Evolutionary conservation across 2,329 filamentous ascomycete species (phyloP).

Genomic region (Ceratocystis huliohia): DNA sequence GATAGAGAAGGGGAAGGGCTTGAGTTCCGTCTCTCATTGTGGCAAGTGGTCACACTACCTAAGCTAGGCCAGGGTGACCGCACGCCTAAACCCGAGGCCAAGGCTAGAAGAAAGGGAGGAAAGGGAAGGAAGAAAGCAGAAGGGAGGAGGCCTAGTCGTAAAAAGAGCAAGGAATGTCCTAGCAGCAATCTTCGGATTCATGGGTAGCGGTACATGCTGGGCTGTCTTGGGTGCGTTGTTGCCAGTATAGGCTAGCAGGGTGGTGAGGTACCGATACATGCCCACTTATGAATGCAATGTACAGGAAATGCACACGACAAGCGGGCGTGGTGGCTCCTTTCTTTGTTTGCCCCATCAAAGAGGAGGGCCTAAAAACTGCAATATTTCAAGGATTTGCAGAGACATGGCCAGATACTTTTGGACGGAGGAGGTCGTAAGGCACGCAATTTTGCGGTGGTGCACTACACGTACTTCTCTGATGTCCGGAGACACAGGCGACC

Average conservation of each 20-base stretch:
- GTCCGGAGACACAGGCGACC: background rate
- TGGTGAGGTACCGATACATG: background rate
- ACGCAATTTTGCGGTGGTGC: background rate
- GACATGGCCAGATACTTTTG: background rate
- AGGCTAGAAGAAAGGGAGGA: background rate
- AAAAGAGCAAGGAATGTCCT: background rate
- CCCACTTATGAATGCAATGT: background rate
- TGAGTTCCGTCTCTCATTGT: background rate
- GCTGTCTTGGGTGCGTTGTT: background rate
- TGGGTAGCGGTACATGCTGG: background rate
- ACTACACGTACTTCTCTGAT: background rate
- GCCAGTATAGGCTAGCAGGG: background rate
- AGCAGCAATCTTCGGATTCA: background rate
- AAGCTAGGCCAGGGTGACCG: too few relatives aligned
- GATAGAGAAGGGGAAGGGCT: background rate
- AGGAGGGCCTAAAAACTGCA: background rate
- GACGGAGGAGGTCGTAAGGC: background rate
- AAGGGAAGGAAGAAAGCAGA: background rate
- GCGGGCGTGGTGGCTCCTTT: background rate
- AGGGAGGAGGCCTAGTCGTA: background rate
- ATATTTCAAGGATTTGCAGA: background rate
- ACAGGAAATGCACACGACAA: background rate
- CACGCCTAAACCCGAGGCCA: background rate
- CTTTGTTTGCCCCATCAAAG: background rate
- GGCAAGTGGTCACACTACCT: constrained; percentile 2